Conservation (phyloP, 2,329 filamentous ascomycete genomes). For the Clathrospora elynae region DNA sequence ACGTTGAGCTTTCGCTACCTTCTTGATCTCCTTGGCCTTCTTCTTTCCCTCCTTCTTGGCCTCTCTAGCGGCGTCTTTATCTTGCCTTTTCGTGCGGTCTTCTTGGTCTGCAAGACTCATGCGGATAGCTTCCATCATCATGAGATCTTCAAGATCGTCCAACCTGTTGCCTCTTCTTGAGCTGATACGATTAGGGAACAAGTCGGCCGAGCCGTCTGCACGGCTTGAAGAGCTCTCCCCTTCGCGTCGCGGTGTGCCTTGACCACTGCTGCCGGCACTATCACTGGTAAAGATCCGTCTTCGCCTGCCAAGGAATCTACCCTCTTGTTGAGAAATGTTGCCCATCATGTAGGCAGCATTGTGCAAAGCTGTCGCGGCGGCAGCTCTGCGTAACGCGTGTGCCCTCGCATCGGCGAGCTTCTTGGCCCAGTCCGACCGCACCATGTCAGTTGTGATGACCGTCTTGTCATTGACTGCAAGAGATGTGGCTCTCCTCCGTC, state of each 20-base stretch:
- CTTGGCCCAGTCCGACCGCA: conserved; percentile 91
- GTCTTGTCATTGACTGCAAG: conserved; percentile 82
- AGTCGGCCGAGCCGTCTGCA: conserved; percentile 43
- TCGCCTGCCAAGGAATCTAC: conserved; percentile 58
- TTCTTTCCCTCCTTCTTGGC: conserved; percentile 86
- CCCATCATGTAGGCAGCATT: conserved; percentile 92
- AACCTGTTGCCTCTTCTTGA: conserved; percentile 66
- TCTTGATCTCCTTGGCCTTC: conserved; percentile 67
- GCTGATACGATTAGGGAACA: conserved; percentile 52
- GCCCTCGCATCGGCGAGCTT: conserved; percentile 85
- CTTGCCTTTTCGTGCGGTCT: conserved; percentile 82
- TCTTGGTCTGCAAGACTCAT: conserved; percentile 91
- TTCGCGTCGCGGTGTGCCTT: conserved; percentile 51
- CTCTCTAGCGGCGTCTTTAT: conserved; percentile 80
- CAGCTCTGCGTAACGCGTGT: conserved; percentile 82
- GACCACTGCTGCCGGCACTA: conserved; percentile 52
- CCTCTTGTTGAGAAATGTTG: conserved; percentile 53
- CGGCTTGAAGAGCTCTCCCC: conserved; percentile 39
- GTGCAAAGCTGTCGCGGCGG: conserved; percentile 90
- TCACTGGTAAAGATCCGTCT: conserved; percentile 57
- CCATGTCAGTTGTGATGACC: conserved; percentile 89
- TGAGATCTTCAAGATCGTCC: conserved; percentile 93
- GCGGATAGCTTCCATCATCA: conserved; percentile 97
- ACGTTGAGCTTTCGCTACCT: conserved; percentile 69
- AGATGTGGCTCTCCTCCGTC: conserved; percentile 66